Conservation (phyloP, 2,329 filamentous ascomycete species). For the Diaporthe citriasiana region DNA sequence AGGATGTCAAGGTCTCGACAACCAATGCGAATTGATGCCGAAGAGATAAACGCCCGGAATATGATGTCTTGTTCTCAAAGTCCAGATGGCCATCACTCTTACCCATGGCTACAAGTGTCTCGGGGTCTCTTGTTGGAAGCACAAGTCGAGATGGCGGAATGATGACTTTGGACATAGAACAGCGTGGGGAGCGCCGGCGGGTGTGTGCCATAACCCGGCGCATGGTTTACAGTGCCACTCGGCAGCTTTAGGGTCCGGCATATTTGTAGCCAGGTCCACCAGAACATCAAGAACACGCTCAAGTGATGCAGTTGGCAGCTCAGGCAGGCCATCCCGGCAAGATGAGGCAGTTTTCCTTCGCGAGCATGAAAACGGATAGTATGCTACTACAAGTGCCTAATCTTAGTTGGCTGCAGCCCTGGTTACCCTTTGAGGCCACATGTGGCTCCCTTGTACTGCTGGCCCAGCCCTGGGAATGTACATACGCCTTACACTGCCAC, state of each 20-base stretch:
- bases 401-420: constrained; percentile 9
- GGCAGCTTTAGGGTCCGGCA: neutral
- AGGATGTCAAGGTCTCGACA: neutral
- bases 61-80: neutral
- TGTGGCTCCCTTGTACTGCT: constrained; percentile 1
- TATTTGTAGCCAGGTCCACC: neutral
- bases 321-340: neutral
- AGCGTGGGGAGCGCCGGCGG: too few species aligned
- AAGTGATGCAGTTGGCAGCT: neutral
- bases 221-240: neutral
- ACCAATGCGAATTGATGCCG: neutral
- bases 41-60: neutral
- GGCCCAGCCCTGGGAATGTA: neutral
- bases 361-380: neutral
- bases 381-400: neutral
- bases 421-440: neutral
- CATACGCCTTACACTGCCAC: neutral
- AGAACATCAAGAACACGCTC: neutral
- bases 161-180: neutral
- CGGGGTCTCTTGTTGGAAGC: too few species aligned
- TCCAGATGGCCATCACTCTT: neutral
- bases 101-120: neutral
- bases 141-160: neutral
- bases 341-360: neutral
- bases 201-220: neutral